phyloP scores from a whole-genome alignment of 1,284 basidiomycete genomes.

The Ceratobasidium sp. region DNA sequence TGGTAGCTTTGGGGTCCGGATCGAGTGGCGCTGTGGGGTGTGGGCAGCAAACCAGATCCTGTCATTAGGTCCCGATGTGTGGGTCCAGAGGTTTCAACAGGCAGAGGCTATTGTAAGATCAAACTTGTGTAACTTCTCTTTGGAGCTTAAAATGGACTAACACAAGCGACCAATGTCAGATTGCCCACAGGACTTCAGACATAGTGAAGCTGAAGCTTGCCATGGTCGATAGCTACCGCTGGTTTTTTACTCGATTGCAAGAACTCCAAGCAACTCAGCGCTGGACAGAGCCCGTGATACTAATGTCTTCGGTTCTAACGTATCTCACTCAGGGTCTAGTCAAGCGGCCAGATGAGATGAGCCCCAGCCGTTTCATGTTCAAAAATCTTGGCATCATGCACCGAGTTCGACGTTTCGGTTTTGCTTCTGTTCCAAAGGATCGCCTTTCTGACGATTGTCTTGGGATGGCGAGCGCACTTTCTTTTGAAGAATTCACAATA shows the following conservation, averaged over 20 bases:
- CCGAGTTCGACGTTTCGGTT: neutral
- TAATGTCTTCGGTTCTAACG: neutral
- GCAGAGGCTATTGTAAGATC: neutral
- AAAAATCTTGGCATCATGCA: neutral
- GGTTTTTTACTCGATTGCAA: neutral
- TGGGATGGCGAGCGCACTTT: neutral
- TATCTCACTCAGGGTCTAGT: constrained; percentile 21
- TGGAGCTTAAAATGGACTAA: too few species aligned
- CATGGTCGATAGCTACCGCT: neutral
- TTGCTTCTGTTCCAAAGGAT: neutral
- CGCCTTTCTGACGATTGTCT: neutral
- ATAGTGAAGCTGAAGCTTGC: neutral
- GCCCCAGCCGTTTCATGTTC: constrained; percentile 14
- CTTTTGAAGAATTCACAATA: neutral
- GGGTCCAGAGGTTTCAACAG: neutral
- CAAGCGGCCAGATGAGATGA: constrained; percentile 29
- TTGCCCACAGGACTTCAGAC: neutral
- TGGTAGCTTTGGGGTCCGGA: neutral
- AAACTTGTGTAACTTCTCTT: too few species aligned
- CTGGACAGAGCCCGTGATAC: neutral
- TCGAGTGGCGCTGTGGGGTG: constrained; percentile 9
- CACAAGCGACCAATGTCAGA: neutral
- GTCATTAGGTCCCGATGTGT: neutral
- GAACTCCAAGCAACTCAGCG: neutral
- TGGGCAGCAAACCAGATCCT: constrained; percentile 20